Percentiles rank a stretch among this genome's conserved stretches.
phyloP scores from a whole-genome alignment of 306 rosid species.

The Alnus rubra region DNA sequence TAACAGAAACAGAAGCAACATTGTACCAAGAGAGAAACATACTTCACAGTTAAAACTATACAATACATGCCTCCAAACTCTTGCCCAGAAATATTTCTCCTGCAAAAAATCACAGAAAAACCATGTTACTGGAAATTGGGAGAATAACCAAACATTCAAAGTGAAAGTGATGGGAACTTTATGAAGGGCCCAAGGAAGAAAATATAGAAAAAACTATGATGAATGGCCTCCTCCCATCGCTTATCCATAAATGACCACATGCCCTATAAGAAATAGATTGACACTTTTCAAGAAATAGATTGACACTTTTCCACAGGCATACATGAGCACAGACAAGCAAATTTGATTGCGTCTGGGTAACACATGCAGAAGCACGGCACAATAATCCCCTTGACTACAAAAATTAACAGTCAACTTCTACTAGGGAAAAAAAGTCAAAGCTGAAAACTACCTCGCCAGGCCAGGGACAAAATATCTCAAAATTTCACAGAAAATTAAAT shows the following conservation, averaged over 20 bases:
- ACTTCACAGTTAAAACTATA: constrained; percentile 90
- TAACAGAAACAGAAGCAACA: neutral
- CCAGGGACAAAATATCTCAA: neutral
- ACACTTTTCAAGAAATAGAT: neutral
- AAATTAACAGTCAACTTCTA: neutral
- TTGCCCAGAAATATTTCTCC: constrained; percentile 98
- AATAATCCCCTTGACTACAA: neutral
- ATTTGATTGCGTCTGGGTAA: neutral
- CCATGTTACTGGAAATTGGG: neutral
- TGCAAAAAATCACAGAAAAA: constrained; percentile 44
- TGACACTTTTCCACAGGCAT: neutral
- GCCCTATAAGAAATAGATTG: neutral
- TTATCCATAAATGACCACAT: neutral
- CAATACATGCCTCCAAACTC: constrained; percentile 99
- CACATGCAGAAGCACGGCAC: neutral
- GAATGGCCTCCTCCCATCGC: neutral
- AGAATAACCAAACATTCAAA: neutral
- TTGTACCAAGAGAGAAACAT: constrained; percentile 29
- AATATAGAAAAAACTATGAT: neutral
- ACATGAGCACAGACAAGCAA: neutral
- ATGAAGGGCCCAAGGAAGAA: neutral
- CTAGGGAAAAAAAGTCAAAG: neutral
- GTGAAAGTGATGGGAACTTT: neutral
- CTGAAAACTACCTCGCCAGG: neutral
- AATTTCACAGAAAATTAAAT: neutral